Base-by-base conservation (phyloP, 768 basidiomycete species). In the Serendipita vermifera region DNA sequence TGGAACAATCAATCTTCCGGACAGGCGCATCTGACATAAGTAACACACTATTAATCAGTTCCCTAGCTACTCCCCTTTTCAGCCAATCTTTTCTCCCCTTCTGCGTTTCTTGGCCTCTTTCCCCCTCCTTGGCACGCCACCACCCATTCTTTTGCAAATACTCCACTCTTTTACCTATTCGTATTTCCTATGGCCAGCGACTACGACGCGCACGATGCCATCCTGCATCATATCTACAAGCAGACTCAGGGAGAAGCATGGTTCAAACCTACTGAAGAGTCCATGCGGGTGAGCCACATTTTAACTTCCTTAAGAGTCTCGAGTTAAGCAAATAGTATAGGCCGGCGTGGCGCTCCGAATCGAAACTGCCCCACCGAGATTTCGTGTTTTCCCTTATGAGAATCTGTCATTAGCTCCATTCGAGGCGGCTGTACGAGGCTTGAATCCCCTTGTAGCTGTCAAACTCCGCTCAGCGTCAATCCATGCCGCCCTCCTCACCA, bases 401-500 rank as follows among this genome's bases (percentile, higher is more conserved):
- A 88, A 88, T 65, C 75, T 73, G n/a, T 82, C 75, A 63, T 75
- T 92, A 33, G 80, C 76, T 5, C 85, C 87, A 6, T 92, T 92
- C 62, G 88, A 90, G 69, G 82, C 80, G 3, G 87, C 88, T 3
- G 75, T 91, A 32, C 75, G 79, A 20, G 64, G 68, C 32, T 72
- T 93, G 58, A 92, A 92, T 61, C 87, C 90, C 3, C 81, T 87
- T 20, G 85, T 91, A 54, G 85, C 85, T 0, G 83, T 89, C 63
- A 89, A 90, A 67, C 71, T 86, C 32, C 77, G 86, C 55, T 84
- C 79, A 61, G 85, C 85, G 27, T 83, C 84, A 6, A 81, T 87
- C 20, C 84, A 91, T 67, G 85, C 87, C 7, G 85, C 85, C 4
- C 70, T 91, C 46, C 69, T 77, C 26, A 82, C 76, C 6, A 76